These are phyloP conservation scores for Xylaria grammica DNA, from an alignment of 495 filamentous ascomycete species.

Conservation along the genomic window DNA sequence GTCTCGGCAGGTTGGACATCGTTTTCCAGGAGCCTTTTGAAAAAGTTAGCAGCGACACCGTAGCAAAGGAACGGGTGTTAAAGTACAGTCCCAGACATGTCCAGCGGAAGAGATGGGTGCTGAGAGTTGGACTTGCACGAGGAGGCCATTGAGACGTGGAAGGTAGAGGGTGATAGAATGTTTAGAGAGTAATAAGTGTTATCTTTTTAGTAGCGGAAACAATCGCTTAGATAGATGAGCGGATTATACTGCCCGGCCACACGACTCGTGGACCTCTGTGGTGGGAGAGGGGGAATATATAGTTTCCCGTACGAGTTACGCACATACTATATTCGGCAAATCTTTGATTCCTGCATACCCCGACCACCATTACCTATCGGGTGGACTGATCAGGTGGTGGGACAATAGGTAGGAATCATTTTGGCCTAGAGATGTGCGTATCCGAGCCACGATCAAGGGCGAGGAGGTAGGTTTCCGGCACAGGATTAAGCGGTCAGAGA, in stretches of 20 bases:
- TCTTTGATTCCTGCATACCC: background rate
- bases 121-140: constrained; percentile 12
- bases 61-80: background rate
- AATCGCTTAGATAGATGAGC: background rate
- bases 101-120: constrained; percentile 7
- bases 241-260: too few species aligned
- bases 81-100: constrained; percentile 22
- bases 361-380: background rate
- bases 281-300: constrained; percentile 16
- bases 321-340: background rate
- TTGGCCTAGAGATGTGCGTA: constrained; percentile 8
- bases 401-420: constrained; percentile 4
- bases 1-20: constrained; percentile 22
- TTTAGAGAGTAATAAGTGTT: background rate
- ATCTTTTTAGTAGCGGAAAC: background rate
- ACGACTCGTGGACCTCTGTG: background rate
- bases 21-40: constrained; percentile 18
- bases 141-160: constrained; percentile 4
- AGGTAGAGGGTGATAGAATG: background rate
- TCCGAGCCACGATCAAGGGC: constrained; percentile 5
- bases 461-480: constrained; percentile 8
- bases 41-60: background rate
- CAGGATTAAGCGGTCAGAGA: constrained; percentile 10
- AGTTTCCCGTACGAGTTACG: background rate
- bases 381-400: constrained; percentile 8